These are phyloP conservation scores for Euphorbia lathyris DNA, from an alignment of 345 rosid genomes.

Conservation along the genomic window DNA sequence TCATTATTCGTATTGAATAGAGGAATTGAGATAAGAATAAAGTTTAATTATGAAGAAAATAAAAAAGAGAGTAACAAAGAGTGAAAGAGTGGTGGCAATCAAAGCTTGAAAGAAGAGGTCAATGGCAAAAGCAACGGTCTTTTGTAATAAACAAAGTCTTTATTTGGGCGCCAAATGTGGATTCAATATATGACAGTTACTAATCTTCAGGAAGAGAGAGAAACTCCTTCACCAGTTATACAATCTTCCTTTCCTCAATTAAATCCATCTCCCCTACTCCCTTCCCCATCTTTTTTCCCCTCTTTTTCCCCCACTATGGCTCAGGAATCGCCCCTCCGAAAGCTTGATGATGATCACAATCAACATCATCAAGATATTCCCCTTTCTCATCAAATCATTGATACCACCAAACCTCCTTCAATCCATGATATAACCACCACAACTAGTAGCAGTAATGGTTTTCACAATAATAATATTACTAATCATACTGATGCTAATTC, in stretches of 20 bases:
- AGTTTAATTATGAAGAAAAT: too few relatives aligned
- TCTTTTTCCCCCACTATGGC: slow-evolving; percentile 39
- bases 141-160: slow-evolving; percentile 21
- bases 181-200: slow-evolving; percentile 46
- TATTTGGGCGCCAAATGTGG: slow-evolving; percentile 56
- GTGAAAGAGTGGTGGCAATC: background rate
- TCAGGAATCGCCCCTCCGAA: slow-evolving; percentile 41
- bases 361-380: slow-evolving; percentile 24
- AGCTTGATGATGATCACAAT: slow-evolving; percentile 26
- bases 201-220: slow-evolving; percentile 37
- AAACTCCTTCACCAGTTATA: background rate
- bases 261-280: background rate
- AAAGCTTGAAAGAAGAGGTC: slow-evolving; percentile 36
- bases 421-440: background rate
- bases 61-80: too few relatives aligned
- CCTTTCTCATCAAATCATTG: too few relatives aligned
- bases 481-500: background rate
- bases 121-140: slow-evolving; percentile 38
- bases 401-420: background rate
- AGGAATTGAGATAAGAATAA: too few relatives aligned
- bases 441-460: slow-evolving; percentile 17
- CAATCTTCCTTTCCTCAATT: background rate
- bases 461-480: background rate
- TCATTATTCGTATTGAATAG: too few relatives aligned
- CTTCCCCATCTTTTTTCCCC: background rate